phyloP scores from a whole-genome alignment of 2,329 filamentous ascomycete genomes.

The Corniculantispora saksenae region DNA sequence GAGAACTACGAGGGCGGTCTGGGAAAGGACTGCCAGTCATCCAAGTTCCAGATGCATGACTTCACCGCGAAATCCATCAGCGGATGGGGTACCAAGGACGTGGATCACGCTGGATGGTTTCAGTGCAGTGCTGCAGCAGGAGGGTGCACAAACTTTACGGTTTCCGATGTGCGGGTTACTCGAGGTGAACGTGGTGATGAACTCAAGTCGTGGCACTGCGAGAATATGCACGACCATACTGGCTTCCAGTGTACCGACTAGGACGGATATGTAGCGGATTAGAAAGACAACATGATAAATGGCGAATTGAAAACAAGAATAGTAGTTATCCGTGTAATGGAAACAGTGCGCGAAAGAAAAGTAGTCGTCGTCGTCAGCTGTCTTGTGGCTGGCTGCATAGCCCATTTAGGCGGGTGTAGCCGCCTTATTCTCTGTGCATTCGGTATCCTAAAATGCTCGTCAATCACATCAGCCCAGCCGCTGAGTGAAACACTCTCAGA shows the following conservation, averaged over 20 bases:
- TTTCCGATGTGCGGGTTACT: conserved; percentile 28
- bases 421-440: neutral
- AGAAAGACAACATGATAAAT: neutral
- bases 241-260: conserved; percentile 15
- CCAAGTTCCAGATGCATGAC: conserved; percentile 32
- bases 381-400: neutral
- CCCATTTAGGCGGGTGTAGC: neutral
- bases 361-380: neutral
- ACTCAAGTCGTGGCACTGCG: conserved; percentile 21
- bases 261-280: neutral
- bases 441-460: neutral
- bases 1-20: conserved; percentile 37
- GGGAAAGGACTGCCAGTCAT: conserved; percentile 37
- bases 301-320: neutral
- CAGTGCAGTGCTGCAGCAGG: conserved; percentile 34
- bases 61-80: conserved; percentile 30
- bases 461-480: neutral
- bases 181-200: conserved; percentile 19
- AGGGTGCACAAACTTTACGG: conserved; percentile 33
- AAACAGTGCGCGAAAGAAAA: neutral
- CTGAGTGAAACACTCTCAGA: neutral
- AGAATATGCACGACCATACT: conserved; percentile 14
- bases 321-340: neutral
- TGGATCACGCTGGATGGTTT: conserved; percentile 30
- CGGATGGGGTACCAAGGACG: conserved; percentile 31